phyloP scores from a whole-genome alignment of 2,329 filamentous ascomycete genomes.

The Mycosphaerella sp. region DNA sequence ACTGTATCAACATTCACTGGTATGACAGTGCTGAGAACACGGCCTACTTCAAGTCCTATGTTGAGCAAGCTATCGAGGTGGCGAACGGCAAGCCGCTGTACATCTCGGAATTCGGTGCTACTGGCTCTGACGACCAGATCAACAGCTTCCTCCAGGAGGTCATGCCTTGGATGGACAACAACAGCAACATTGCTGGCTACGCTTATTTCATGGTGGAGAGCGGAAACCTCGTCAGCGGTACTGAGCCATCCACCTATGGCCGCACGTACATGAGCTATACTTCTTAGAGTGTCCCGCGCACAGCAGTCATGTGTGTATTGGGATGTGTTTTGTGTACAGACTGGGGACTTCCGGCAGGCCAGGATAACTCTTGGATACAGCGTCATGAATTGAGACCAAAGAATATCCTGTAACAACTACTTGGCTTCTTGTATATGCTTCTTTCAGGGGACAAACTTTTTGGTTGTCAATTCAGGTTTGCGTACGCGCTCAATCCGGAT shows the following conservation, averaged over 20 bases:
- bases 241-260: constrained; percentile 29
- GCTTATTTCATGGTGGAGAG: constrained; percentile 32
- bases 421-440: constrained; percentile 14
- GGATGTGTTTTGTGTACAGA: background rate
- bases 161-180: constrained; percentile 43
- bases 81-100: constrained; percentile 44
- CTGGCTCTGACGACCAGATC: constrained; percentile 40
- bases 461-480: background rate
- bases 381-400: constrained; percentile 5
- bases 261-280: constrained; percentile 28
- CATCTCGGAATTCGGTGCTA: constrained; percentile 60
- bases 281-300: constrained; percentile 4
- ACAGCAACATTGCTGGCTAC: constrained; percentile 39
- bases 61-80: constrained; percentile 40
- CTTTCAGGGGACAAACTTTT: background rate
- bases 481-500: constrained; percentile 7
- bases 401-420: background rate
- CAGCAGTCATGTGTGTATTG: background rate
- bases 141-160: constrained; percentile 47
- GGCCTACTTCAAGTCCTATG: constrained; percentile 51
- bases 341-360: background rate
- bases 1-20: constrained; percentile 61
- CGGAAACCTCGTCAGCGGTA: constrained; percentile 33
- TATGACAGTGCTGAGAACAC: constrained; percentile 48
- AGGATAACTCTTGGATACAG: background rate